Evolutionary conservation across 768 basidiomycete genomes (phyloP).

Genomic region (Boletellus ananas): DNA sequence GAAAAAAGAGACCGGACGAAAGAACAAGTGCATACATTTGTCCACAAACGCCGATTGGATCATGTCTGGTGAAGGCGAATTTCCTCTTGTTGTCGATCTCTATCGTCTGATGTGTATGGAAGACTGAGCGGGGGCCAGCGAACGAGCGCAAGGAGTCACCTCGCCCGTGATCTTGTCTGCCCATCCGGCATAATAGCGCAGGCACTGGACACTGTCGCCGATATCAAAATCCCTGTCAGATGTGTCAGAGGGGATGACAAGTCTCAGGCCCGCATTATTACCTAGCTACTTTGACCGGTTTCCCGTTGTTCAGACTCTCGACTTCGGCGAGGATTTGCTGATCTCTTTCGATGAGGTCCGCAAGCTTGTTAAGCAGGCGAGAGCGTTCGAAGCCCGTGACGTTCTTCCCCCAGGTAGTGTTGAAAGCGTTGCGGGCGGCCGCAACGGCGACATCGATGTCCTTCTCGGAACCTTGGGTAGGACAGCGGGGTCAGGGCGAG

Average conservation of each 20-base stretch:
- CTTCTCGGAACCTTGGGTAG: conserved; percentile 51
- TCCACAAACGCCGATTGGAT: conserved; percentile 92
- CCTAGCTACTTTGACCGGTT: conserved; percentile 67
- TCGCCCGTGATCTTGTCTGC: conserved; percentile 92
- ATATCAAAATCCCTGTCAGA: conserved; percentile 70
- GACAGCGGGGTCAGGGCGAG: neutral
- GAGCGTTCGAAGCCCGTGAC: conserved; percentile 81
- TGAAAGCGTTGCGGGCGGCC: conserved; percentile 79
- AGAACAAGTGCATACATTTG: conserved; percentile 62
- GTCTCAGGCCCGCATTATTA: conserved; percentile 34
- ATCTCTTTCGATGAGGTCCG: conserved; percentile 87
- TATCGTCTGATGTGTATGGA: conserved; percentile 47
- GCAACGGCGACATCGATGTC: conserved; percentile 84
- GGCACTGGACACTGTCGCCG: conserved; percentile 69
- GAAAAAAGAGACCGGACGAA: neutral
- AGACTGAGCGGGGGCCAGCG: neutral
- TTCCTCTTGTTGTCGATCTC: conserved; percentile 80
- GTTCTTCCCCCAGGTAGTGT: conserved; percentile 86
- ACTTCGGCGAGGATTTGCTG: conserved; percentile 78
- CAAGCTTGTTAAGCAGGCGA: conserved; percentile 77
- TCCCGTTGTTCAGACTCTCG: conserved; percentile 87
- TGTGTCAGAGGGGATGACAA: conserved; percentile 1
- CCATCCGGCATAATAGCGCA: conserved; percentile 94
- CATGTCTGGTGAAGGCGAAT: conserved; percentile 80
- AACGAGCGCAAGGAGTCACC: conserved; percentile 36